Conservation (phyloP, 345 rosid species). For the Murraya koenigii region DNA sequence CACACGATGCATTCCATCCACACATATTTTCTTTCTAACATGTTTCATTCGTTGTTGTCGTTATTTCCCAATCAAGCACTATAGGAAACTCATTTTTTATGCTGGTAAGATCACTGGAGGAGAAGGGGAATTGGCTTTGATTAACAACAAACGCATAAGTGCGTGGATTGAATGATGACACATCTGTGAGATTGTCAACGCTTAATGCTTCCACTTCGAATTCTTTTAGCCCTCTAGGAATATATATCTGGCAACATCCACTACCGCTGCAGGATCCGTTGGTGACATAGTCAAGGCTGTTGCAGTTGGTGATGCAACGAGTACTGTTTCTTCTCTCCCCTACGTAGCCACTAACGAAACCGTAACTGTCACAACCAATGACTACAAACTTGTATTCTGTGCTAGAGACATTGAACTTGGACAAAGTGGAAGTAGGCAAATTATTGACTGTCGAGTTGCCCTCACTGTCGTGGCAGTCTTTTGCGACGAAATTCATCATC, state of each 20-base stretch:
- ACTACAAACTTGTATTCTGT: constrained; percentile 23
- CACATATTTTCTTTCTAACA: too few relatives aligned
- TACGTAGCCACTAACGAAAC: neutral
- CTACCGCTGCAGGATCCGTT: constrained; percentile 22
- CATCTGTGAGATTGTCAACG: too few relatives aligned
- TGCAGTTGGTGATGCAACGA: constrained; percentile 24
- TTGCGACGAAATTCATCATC: neutral
- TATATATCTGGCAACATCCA: constrained; percentile 32
- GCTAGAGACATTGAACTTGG: neutral
- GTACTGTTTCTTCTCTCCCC: neutral
- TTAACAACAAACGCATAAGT: too few relatives aligned
- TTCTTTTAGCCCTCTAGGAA: constrained; percentile 2
- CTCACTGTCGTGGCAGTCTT: neutral
- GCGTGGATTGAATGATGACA: too few relatives aligned
- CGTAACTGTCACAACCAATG: constrained; percentile 32
- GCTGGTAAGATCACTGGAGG: too few relatives aligned
- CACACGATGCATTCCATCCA: too few relatives aligned
- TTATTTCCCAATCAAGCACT: too few relatives aligned
- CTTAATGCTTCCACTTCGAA: too few relatives aligned
- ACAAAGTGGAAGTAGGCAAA: neutral
- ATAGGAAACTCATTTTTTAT: too few relatives aligned
- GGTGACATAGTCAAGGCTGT: neutral
- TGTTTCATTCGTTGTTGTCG: too few relatives aligned
- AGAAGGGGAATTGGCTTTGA: too few relatives aligned
- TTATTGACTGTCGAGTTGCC: neutral